Conservation (phyloP, 2,329 filamentous ascomycete genomes). For the Pseudofabraea citricarpa region DNA sequence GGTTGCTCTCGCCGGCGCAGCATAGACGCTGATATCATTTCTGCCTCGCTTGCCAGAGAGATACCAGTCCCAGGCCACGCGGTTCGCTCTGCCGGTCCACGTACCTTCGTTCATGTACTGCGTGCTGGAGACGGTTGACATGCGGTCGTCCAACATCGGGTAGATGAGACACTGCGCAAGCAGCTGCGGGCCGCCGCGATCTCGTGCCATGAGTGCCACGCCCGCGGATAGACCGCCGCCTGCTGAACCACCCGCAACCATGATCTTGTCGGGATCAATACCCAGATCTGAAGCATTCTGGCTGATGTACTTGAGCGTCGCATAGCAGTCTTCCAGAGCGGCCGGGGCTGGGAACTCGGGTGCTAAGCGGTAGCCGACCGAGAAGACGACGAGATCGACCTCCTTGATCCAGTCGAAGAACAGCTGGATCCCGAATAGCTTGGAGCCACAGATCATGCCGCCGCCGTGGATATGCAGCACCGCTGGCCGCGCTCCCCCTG, state of each 20-base stretch:
- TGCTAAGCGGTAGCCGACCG: conserved; percentile 52
- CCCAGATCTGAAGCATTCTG: conserved; percentile 29
- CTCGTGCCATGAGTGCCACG: conserved; percentile 43
- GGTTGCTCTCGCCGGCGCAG: conserved; percentile 24
- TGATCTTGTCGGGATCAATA: conserved; percentile 42
- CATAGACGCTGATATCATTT: conserved; percentile 26
- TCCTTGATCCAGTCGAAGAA: conserved; percentile 43
- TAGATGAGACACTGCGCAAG: conserved; percentile 34
- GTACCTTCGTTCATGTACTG: conserved; percentile 27
- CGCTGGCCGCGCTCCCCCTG: conserved; percentile 1
- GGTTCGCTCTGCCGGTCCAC: conserved; percentile 26
- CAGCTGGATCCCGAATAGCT: conserved; percentile 23
- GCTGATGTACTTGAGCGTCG: conserved; percentile 29
- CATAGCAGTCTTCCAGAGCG: conserved; percentile 35
- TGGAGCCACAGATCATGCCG: conserved; percentile 26
- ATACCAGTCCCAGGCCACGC: conserved; percentile 27
- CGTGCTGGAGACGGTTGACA: conserved; percentile 21
- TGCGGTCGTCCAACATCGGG: conserved; percentile 38
- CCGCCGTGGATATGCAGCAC: conserved; percentile 46
- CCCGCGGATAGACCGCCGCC: conserved; percentile 53
- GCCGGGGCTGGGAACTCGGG: conserved; percentile 26
- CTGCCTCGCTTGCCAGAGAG: conserved; percentile 24
- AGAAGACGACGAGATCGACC: conserved; percentile 42
- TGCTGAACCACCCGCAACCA: conserved; percentile 50
- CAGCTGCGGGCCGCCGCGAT: conserved; percentile 29